Evolutionary conservation across 1,284 basidiomycete genomes (phyloP), one percentile per base, ranked within the genome.

Genomic region (Ceratobasidium sp.): DNA sequence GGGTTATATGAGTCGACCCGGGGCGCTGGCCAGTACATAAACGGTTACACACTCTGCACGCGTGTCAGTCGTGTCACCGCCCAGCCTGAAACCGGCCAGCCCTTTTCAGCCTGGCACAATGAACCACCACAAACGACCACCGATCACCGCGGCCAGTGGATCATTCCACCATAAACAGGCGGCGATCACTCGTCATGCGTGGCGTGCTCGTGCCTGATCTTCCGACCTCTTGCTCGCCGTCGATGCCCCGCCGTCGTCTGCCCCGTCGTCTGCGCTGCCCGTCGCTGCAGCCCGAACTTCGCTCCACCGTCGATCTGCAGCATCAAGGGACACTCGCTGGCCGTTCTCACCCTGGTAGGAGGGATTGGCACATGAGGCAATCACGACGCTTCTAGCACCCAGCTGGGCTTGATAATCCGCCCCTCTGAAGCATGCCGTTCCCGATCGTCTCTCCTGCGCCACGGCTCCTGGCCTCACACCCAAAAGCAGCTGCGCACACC

Each of bases 181-280:
- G 47, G 63, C 63, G 63, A 66, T 66, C 63, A 32, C 49, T 38
- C 49, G 46, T 49, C 46, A 49, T 64, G 16, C 14, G 62, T 49
- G 44, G 62, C 46, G 35, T 41, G 47, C n/a, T 28, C 46, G 64
- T 69, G 64, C 64, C 64, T 69, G 50, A 46, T 69, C 38, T 58
- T 38, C 63, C 30, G n/a, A n/a, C n/a, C n/a, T n/a, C n/a, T n/a
- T n/a, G n/a, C n/a, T n/a, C n/a, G n/a, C n/a, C 21, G 61, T 49
- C 61, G 61, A 35, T 44, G 18, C 28, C 38, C 21, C 47, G 47
- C 47, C 47, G n/a, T 35, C 58, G 21, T 28, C 47, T 49, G 5
- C 47, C 13, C 32, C 55, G 30, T 58, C 55, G 55, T 41, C 30
- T 18, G 55, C 32, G 52, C 11, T 32, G 21, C 23, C 6, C 26